Conservation (phyloP, 2,329 filamentous ascomycete species). For the Colletotrichum echinochloae region DNA sequence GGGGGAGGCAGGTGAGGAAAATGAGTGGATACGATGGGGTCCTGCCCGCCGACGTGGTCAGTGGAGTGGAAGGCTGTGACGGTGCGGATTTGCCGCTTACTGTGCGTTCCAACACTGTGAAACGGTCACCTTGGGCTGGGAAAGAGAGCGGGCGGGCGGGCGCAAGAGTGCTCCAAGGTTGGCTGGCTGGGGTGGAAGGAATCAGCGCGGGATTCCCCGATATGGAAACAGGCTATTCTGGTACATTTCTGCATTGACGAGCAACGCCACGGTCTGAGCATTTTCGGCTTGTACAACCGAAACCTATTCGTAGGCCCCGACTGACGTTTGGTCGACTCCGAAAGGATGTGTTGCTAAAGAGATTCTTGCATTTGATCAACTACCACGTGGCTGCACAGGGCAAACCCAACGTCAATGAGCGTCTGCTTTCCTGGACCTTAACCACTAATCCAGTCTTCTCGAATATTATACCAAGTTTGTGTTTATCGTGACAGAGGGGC, state of each 20-base stretch:
- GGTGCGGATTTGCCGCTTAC: background rate
- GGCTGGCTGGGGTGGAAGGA: constrained; percentile 10
- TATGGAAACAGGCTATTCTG: constrained; percentile 30
- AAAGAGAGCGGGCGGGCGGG: background rate
- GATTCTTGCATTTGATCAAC: background rate
- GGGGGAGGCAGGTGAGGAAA: constrained; percentile 28
- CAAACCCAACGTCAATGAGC: constrained; percentile 1
- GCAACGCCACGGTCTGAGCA: constrained; percentile 26
- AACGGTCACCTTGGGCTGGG: background rate
- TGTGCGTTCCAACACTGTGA: background rate
- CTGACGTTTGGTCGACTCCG: background rate
- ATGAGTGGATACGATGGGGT: constrained; percentile 24
- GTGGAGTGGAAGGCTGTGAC: constrained; percentile 30
- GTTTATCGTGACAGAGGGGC: background rate
- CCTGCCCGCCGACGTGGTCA: constrained; percentile 35
- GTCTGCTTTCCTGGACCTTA: background rate
- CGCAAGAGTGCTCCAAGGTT: background rate
- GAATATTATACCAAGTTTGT: background rate
- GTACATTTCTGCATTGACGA: constrained; percentile 35
- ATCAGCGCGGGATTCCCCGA: constrained; percentile 35
- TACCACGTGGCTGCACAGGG: background rate
- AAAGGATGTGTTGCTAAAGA: background rate
- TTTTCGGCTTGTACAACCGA: background rate
- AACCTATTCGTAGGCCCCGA: background rate
- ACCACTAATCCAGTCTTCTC: background rate